Conservation (phyloP, 371 early-diverging fungal genomes). For the Actinomortierella wolfii region DNA sequence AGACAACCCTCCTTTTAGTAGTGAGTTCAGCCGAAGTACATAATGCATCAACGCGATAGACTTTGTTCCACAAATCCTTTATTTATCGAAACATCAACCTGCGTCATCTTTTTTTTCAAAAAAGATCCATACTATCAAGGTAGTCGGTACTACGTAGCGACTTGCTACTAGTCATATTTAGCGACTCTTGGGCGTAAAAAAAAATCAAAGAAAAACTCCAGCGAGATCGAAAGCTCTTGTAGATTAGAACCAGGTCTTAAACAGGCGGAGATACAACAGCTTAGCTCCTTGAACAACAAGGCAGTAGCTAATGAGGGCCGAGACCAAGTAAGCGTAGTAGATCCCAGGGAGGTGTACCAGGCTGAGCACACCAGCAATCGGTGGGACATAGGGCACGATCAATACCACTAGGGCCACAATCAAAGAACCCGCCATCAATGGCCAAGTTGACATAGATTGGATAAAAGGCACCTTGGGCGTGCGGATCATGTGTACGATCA, state of each 20-base stretch:
- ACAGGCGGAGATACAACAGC: slow-evolving; percentile 17
- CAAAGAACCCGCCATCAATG: slow-evolving; percentile 16
- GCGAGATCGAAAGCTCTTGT: not conserved
- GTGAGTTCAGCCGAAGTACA: no score
- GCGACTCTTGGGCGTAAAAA: not conserved
- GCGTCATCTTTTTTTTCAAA: no score
- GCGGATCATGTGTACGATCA: slow-evolving; percentile 50
- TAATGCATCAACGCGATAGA: no score
- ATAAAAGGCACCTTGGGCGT: slow-evolving; percentile 48
- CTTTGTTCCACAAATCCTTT: no score
- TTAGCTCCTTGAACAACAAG: slow-evolving; percentile 35
- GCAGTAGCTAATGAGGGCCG: slow-evolving; percentile 31
- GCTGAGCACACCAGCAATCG: slow-evolving; percentile 15
- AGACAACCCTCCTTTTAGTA: no score
- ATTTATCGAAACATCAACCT: no score
- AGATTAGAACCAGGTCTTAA: slow-evolving; percentile 23
- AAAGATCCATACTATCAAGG: no score
- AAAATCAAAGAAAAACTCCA: not conserved
- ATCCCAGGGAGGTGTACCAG: slow-evolving; percentile 28
- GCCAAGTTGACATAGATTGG: slow-evolving; percentile 34
- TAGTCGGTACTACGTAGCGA: no score
- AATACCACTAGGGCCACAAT: slow-evolving; percentile 15
- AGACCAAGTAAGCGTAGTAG: slow-evolving; percentile 36
- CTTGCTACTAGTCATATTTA: no score
- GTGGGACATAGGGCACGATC: slow-evolving; percentile 20